Evolutionary conservation across 2,329 filamentous ascomycete species (phyloP).

Genomic region (Lomentospora prolificans): DNA sequence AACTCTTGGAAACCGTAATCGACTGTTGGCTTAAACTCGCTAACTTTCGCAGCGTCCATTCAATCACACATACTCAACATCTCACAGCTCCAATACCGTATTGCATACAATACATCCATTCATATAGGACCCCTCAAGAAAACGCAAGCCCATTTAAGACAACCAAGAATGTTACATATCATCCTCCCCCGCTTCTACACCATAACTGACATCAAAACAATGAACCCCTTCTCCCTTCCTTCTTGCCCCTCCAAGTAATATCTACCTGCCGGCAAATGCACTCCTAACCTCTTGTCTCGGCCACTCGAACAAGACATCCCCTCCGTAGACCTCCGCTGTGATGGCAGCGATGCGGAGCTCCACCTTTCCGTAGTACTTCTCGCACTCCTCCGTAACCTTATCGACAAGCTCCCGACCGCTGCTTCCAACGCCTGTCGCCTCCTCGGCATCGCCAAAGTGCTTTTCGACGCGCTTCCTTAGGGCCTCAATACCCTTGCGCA

Average conservation of each 20-base stretch:
- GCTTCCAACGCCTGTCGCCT: conserved; percentile 61
- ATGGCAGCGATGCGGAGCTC: conserved; percentile 50
- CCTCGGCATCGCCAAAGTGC: conserved; percentile 87
- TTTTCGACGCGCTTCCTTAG: conserved; percentile 90
- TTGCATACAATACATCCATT: not conserved
- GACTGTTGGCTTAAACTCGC: too few species aligned
- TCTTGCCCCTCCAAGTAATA: too few species aligned
- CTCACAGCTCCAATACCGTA: not conserved
- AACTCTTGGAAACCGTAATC: too few species aligned
- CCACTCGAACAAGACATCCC: conserved; percentile 57
- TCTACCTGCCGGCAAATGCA: conserved; percentile 31
- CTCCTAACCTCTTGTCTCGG: conserved; percentile 52
- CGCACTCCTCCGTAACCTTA: conserved; percentile 50
- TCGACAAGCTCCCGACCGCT: conserved; percentile 50
- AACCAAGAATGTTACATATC: not conserved
- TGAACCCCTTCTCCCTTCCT: not conserved
- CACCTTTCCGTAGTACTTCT: conserved; percentile 52
- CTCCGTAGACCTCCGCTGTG: conserved; percentile 53
- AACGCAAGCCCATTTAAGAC: not conserved
- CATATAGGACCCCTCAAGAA: not conserved
- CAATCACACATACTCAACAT: too few species aligned
- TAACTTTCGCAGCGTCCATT: too few species aligned
- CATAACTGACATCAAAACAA: too few species aligned
- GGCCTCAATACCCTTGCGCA: conserved; percentile 81
- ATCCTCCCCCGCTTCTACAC: not conserved